Evolutionary conservation across 352 stramenopile genomes (phyloP).

Genomic region (Phytophthora vignae): DNA sequence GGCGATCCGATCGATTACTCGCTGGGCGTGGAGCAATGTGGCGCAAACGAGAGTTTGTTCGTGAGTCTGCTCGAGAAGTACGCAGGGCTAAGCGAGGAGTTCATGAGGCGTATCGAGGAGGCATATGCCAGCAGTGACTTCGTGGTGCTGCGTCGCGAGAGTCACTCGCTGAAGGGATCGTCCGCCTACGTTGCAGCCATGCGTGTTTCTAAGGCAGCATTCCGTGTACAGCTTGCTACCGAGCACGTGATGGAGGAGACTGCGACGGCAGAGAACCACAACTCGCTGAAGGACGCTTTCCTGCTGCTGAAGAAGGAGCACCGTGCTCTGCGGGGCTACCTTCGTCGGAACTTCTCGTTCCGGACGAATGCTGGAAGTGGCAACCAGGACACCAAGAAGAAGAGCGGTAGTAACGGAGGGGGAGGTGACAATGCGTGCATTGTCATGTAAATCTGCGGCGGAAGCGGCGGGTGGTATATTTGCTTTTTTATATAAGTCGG

Average conservation of each 20-base stretch:
- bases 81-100: conserved; percentile 69
- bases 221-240: conserved; percentile 79
- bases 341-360: conserved; percentile 88
- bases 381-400: conserved; percentile 49
- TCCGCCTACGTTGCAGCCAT: conserved; percentile 86
- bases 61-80: conserved; percentile 87
- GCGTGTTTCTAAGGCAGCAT: conserved; percentile 84
- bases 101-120: conserved; percentile 80
- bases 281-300: conserved; percentile 52
- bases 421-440: conserved; percentile 66
- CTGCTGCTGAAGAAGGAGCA: conserved; percentile 81
- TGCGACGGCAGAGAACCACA: conserved; percentile 42
- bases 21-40: conserved; percentile 83
- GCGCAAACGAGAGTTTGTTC: conserved; percentile 84
- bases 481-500: conserved; percentile 35
- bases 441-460: conserved; percentile 59
- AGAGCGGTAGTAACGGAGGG: conserved; percentile 32
- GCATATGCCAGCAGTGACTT: conserved; percentile 64
- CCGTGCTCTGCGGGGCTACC: conserved; percentile 75
- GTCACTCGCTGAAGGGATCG: conserved; percentile 89
- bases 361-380: conserved; percentile 39
- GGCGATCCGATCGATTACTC: conserved; percentile 86
- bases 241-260: conserved; percentile 78
- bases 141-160: conserved; percentile 73
- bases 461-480: conserved; percentile 19